phyloP scores from a whole-genome alignment of 305 asterid species.

The Fraxinus sp. region DNA sequence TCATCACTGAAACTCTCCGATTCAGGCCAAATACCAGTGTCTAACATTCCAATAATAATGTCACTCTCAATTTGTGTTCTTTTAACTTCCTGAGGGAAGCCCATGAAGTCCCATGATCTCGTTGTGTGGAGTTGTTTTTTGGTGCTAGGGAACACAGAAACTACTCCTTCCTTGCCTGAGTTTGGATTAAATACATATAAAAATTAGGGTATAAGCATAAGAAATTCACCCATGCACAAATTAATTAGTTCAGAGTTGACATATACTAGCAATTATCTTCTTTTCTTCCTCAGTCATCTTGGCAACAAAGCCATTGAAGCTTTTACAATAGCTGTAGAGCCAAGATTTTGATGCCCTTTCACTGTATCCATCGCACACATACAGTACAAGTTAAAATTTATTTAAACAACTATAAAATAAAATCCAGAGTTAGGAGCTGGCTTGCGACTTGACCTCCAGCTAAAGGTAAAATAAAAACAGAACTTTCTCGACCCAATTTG shows the following conservation, averaged over 20 bases:
- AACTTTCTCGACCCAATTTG: too few species aligned
- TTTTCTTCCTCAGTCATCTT: constrained; percentile 53
- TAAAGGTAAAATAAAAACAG: not conserved
- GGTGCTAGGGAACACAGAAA: constrained; percentile 34
- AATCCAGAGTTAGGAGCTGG: not conserved
- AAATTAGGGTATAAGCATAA: not conserved
- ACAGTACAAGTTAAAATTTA: not conserved
- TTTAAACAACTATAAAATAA: too few species aligned
- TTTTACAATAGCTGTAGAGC: constrained; percentile 63
- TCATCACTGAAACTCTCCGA: constrained; percentile 51
- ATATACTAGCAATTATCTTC: constrained; percentile 38
- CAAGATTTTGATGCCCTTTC: constrained; percentile 48
- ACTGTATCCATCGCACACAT: constrained; percentile 20
- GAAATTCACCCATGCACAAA: not conserved
- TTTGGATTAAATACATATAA: not conserved
- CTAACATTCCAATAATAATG: constrained; percentile 54
- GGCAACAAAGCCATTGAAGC: constrained; percentile 66
- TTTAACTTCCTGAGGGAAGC: constrained; percentile 25
- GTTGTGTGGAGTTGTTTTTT: constrained; percentile 37
- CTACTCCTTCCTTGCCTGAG: constrained; percentile 35
- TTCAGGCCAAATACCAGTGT: constrained; percentile 84
- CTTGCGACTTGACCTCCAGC: not conserved
- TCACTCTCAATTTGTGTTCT: constrained; percentile 38
- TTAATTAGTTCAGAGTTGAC: not conserved
- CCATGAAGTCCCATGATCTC: constrained; percentile 52